These are phyloP conservation scores for Tetracladium maxilliforme DNA, from an alignment of 2,329 filamentous ascomycete genomes.

Conservation along the genomic window DNA sequence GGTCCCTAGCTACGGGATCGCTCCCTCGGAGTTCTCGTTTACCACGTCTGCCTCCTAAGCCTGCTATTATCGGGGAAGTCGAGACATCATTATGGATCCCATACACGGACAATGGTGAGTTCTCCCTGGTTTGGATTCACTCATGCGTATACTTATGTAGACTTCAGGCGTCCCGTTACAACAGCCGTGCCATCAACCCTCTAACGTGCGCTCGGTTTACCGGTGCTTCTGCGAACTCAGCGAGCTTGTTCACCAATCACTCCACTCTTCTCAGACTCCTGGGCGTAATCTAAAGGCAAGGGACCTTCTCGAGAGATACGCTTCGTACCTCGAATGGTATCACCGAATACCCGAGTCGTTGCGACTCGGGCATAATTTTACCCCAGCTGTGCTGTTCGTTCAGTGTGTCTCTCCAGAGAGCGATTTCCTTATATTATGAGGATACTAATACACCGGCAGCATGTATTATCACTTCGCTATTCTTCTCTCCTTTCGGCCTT, in stretches of 20 bases:
- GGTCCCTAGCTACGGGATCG: constrained; percentile 49
- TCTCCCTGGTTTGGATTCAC: too few species aligned
- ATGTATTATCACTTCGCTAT: constrained; percentile 57
- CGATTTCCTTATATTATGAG: background rate
- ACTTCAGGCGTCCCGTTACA: constrained; percentile 39
- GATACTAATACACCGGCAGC: constrained; percentile 16
- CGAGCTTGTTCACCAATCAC: constrained; percentile 59
- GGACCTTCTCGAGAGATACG: constrained; percentile 47
- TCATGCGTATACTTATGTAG: too few species aligned
- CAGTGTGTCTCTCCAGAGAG: constrained; percentile 48
- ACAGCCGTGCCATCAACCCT: constrained; percentile 46
- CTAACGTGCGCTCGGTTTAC: constrained; percentile 53
- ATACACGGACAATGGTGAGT: constrained; percentile 16
- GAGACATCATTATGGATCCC: constrained; percentile 37
- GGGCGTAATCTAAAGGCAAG: constrained; percentile 46
- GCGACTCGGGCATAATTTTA: constrained; percentile 48
- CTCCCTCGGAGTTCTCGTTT: constrained; percentile 44
- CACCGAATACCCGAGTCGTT: constrained; percentile 47
- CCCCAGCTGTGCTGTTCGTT: constrained; percentile 54
- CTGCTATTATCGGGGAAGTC: constrained; percentile 41
- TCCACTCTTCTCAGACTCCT: constrained; percentile 55
- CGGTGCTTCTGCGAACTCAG: constrained; percentile 59
- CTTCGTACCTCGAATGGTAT: constrained; percentile 57
- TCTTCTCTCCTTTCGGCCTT: constrained; percentile 53
- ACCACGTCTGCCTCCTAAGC: constrained; percentile 40